phyloP scores from a whole-genome alignment of 1,284 basidiomycete genomes.

The Tilletia caries region DNA sequence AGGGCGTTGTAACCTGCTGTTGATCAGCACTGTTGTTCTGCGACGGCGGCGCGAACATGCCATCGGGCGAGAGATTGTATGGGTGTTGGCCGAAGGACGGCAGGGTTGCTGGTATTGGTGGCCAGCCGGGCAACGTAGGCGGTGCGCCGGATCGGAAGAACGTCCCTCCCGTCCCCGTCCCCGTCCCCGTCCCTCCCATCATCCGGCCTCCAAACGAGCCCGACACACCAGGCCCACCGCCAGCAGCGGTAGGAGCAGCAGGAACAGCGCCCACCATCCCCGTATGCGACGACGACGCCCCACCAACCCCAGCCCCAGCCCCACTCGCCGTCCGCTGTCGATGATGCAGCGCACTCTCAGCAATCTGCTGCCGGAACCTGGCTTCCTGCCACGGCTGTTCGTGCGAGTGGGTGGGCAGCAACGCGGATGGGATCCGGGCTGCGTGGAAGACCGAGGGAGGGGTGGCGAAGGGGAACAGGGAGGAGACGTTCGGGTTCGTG shows the following conservation, averaged over 20 bases:
- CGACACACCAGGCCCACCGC: too few relatives aligned
- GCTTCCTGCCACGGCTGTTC: slow-evolving; percentile 12
- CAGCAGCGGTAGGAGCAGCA: too few relatives aligned
- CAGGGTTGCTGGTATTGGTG: neutral
- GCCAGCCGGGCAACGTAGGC: neutral
- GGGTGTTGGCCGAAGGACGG: neutral
- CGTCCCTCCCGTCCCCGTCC: neutral
- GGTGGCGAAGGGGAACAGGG: neutral
- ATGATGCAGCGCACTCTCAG: slow-evolving; percentile 1
- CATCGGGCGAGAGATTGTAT: slow-evolving; percentile 1
- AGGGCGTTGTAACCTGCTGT: neutral
- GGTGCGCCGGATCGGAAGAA: neutral
- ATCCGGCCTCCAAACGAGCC: too few relatives aligned
- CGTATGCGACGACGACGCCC: neutral
- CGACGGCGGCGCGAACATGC: too few relatives aligned
- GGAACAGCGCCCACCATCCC: neutral
- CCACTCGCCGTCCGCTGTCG: neutral
- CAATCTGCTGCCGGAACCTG: slow-evolving; percentile 1
- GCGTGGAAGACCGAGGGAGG: neutral
- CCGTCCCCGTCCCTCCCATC: too few relatives aligned
- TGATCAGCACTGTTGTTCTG: neutral
- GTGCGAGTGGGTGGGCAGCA: slow-evolving; percentile 6
- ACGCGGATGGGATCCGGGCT: neutral
- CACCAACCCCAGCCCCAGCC: neutral
- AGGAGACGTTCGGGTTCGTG: too few relatives aligned